A percentile compares a stretch with the other conserved stretches of the same genome.
Conservation (phyloP, 805 yeast species). For the Metschnikowia reukaufii region DNA sequence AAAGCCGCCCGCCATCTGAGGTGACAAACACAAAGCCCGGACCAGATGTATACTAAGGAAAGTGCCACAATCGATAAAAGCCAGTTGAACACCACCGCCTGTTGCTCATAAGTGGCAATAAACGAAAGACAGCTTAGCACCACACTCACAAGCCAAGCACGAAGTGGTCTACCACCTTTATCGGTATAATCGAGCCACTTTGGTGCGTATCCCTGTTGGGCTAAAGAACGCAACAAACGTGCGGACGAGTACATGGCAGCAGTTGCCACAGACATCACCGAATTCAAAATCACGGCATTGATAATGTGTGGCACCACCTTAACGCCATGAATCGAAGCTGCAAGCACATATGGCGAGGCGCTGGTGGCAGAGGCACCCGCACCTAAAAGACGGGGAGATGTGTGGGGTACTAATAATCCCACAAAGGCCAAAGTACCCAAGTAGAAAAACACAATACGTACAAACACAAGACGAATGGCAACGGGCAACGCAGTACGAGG, state of each 20-base stretch:
- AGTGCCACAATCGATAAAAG: slow-evolving; percentile 29
- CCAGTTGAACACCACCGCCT: slow-evolving; percentile 32
- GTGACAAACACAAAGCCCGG: slow-evolving; percentile 28
- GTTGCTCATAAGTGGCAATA: slow-evolving; percentile 32
- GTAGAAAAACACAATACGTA: slow-evolving; percentile 39
- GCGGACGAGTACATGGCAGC: slow-evolving; percentile 32
- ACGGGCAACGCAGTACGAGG: slow-evolving; percentile 43
- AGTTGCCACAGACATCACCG: slow-evolving; percentile 32
- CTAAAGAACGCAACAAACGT: slow-evolving; percentile 26
- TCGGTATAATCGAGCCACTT: slow-evolving; percentile 31
- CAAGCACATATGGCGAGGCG: slow-evolving; percentile 31
- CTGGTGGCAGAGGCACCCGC: slow-evolving; percentile 31
- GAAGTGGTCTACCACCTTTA: slow-evolving; percentile 28
- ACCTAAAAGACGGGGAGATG: slow-evolving; percentile 35
- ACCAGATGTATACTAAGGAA: slow-evolving; percentile 27
- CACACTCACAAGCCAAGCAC: slow-evolving; percentile 25
- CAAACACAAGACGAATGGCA: slow-evolving; percentile 42
- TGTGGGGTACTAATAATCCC: slow-evolving; percentile 41
- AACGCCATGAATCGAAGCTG: slow-evolving; percentile 30
- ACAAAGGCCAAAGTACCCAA: slow-evolving; percentile 41
- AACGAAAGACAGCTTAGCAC: slow-evolving; percentile 24
- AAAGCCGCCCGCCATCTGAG: slow-evolving; percentile 31
- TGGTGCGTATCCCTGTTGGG: slow-evolving; percentile 30
- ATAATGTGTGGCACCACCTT: slow-evolving; percentile 31
- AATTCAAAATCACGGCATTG: slow-evolving; percentile 33